phyloP scores from a whole-genome alignment of 2,329 filamentous ascomycete species.

The Claviceps sorghi region DNA sequence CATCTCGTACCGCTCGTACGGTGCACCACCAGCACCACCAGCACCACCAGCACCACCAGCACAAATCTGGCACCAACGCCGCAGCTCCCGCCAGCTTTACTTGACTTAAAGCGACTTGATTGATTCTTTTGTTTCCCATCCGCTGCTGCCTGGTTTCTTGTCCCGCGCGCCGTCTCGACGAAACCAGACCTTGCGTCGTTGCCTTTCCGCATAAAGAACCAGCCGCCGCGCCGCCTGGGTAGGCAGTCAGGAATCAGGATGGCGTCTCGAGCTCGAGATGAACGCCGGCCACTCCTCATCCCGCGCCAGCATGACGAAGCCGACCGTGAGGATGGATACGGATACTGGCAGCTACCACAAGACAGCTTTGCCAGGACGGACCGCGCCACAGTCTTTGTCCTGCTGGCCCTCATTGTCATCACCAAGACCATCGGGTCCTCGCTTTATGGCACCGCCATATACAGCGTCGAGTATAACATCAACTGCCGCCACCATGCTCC shows the following conservation, averaged over 20 bases:
- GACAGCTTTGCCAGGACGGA: conserved; percentile 1
- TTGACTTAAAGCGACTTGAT: no score
- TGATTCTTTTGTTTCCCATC: not conserved
- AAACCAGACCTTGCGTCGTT: not conserved
- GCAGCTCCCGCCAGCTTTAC: no score
- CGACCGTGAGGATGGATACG: not conserved
- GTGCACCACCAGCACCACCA: no score
- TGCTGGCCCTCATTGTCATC: conserved; percentile 1
- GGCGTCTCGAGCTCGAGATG: not conserved
- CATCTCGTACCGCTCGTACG: no score
- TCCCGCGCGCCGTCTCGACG: not conserved
- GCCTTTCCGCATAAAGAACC: not conserved
- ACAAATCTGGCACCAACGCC: no score
- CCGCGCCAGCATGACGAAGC: not conserved
- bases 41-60: no score
- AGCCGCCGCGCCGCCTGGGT: no score
- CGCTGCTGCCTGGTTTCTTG: not conserved
- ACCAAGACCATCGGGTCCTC: not conserved
- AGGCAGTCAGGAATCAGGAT: no score
- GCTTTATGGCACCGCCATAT: not conserved
- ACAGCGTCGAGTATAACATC: conserved; percentile 1
- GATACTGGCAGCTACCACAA: conserved; percentile 1
- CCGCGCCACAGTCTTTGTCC: not conserved
- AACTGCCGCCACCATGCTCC: not conserved
- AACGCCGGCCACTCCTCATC: conserved; percentile 2